Base-by-base conservation (phyloP, 1,284 basidiomycete species). In the Tilletia setariae region DNA sequence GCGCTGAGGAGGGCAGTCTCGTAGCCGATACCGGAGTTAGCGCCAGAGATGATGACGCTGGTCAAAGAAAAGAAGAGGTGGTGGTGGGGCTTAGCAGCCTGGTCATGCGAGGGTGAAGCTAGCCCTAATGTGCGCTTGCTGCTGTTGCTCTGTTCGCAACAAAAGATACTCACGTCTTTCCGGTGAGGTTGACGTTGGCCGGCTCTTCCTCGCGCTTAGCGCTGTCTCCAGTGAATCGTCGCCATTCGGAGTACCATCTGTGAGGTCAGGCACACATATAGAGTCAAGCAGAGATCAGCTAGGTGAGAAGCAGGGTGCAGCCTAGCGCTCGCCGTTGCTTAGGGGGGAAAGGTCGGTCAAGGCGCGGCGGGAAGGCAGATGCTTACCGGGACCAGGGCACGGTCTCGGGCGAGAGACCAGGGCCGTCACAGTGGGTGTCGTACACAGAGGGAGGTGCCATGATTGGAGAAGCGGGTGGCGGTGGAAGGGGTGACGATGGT, bases 11-110 rank as follows among this genome's bases (percentile, higher is more conserved):
- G 61, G 1, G 76, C 76, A 0, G 76, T 75, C 51, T 77, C 59
- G 40, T 74, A 71, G 25, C 77, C 77, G 28, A 79, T 77, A 19
- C 77, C 77, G 19, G 67, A 70, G 65, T 79, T 79, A 28, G 68
- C 59, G 1, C 77, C 77, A 13, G 72, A 72, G 65, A 79, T 70
- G 56, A 79, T 67, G 19, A 76, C 77, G 19, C 56, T 61, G 56
- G 28, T 7, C n/a, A n/a, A 25, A 56, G 51, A 6, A 61, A 3
- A 21, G 56, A 32, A 35, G 32, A 8, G 25, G 32, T 13, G 56
- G 53, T 49, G n/a, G 23, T 53, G 53, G 23, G 6, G 23, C 9
- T 59, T 25, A 59, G 53, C 28, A 30, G n/a, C 23, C n/a, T 49
- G 4, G 23, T 19, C 47, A 7, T 7, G 47, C n/a, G n/a, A n/a